phyloP scores from a whole-genome alignment of 208 protist genomes.

The Leishmania braziliensis region DNA sequence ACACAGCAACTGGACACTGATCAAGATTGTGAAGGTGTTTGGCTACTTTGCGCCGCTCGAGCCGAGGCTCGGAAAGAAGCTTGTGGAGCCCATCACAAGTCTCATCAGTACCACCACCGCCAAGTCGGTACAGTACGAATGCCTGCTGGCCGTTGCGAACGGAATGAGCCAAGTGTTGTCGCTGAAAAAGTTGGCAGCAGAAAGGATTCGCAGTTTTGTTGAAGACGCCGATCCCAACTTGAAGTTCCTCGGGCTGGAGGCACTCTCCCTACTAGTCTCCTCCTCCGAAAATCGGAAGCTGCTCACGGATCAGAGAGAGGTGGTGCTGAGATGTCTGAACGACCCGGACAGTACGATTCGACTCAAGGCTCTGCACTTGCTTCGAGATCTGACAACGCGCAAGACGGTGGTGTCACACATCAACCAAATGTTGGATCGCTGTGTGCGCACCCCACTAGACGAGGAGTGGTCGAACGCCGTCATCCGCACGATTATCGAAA shows the following conservation, averaged over 20 bases:
- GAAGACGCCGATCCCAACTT: constrained; percentile 98
- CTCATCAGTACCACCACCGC: constrained; percentile 96
- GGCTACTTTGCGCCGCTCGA: constrained; percentile 95
- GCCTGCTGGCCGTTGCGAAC: constrained; percentile 94
- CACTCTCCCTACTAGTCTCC: constrained; percentile 89
- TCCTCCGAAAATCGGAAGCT: constrained; percentile 89
- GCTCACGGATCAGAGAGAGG: constrained; percentile 90
- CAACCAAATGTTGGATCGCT: constrained; percentile 70
- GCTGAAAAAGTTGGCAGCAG: constrained; percentile 91
- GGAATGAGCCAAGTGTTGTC: constrained; percentile 81
- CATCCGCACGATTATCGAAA: constrained; percentile 86
- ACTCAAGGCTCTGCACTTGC: constrained; percentile 91
- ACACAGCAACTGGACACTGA: constrained; percentile 99
- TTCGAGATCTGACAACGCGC: constrained; percentile 91
- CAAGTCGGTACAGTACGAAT: constrained; percentile 97
- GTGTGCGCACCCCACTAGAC: constrained; percentile 66
- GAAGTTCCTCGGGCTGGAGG: constrained; percentile 98
- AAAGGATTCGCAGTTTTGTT: constrained; percentile 96
- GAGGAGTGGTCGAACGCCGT: constrained; percentile 94
- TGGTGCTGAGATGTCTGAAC: constrained; percentile 93
- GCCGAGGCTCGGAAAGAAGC: constrained; percentile 97
- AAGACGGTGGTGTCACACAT: constrained; percentile 92
- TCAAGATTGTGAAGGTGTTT: constrained; percentile 99
- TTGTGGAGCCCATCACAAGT: constrained; percentile 96
- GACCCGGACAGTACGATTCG: constrained; percentile 97